phyloP scores from a whole-genome alignment of 495 filamentous ascomycete genomes.

The Penicillium paxilli region DNA sequence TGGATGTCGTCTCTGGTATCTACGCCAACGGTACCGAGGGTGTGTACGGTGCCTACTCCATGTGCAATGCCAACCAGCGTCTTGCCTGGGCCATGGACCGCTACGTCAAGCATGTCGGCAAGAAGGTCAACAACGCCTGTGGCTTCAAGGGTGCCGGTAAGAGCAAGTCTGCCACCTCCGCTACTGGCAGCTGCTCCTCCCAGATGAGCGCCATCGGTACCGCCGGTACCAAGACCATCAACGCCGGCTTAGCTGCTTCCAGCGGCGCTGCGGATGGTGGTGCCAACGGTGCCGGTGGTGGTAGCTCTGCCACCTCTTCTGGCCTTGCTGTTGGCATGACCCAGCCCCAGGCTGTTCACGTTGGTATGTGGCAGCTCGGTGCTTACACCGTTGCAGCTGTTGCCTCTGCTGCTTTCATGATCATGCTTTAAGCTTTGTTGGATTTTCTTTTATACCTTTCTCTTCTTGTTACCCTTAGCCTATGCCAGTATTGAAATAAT shows the following conservation, averaged over 20 bases:
- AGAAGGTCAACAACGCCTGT: slow-evolving; percentile 58
- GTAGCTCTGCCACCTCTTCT: slow-evolving; percentile 36
- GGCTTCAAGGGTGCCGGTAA: slow-evolving; percentile 71
- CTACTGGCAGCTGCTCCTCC: slow-evolving; percentile 50
- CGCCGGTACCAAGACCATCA: slow-evolving; percentile 64
- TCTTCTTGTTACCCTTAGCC: background rate
- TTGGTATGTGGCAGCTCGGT: slow-evolving; percentile 66
- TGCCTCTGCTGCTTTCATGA: slow-evolving; percentile 70
- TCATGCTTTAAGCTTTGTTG: slow-evolving; percentile 62
- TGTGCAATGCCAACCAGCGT: slow-evolving; percentile 78
- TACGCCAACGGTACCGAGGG: slow-evolving; percentile 65
- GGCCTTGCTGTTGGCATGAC: slow-evolving; percentile 42
- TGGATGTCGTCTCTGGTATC: slow-evolving; percentile 68
- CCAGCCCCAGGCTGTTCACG: slow-evolving; percentile 54
- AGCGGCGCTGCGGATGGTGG: slow-evolving; percentile 28
- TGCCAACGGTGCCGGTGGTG: slow-evolving; percentile 30
- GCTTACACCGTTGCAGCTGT: slow-evolving; percentile 67
- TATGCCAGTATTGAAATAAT: background rate
- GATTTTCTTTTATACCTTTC: slow-evolving; percentile 1
- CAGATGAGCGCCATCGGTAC: slow-evolving; percentile 60
- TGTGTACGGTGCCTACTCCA: slow-evolving; percentile 83
- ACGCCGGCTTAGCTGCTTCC: slow-evolving; percentile 32
- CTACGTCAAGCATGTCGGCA: slow-evolving; percentile 66
- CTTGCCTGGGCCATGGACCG: slow-evolving; percentile 79
- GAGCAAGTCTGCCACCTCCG: slow-evolving; percentile 42